Evolutionary conservation across 805 yeast genomes (phyloP).

Genomic region (Ogataea pini): DNA sequence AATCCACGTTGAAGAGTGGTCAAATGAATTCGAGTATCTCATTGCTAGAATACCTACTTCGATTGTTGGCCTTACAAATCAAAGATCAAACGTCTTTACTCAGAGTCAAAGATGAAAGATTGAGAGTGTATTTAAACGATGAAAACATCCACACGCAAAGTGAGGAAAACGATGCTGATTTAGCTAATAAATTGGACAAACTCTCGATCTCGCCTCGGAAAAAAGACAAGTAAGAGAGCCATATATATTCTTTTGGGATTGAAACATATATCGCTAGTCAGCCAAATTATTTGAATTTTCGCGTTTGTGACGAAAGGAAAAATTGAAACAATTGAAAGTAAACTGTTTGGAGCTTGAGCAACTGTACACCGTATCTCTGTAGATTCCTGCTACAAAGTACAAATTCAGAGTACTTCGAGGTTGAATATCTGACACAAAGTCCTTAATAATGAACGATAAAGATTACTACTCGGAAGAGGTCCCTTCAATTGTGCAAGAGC

Average conservation of each 20-base stretch:
- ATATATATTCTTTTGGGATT: too few relatives aligned
- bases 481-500: constrained; percentile 18
- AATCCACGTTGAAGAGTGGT: not conserved
- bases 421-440: too few relatives aligned
- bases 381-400: too few relatives aligned
- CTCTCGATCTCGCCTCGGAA: not conserved
- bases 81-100: constrained; percentile 56
- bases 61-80: constrained; percentile 60
- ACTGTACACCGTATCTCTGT: too few relatives aligned
- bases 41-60: constrained; percentile 60
- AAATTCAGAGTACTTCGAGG: too few relatives aligned
- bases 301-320: too few relatives aligned
- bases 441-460: not conserved
- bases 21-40: constrained; percentile 39
- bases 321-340: too few relatives aligned
- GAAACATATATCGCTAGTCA: too few relatives aligned
- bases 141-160: constrained; percentile 38
- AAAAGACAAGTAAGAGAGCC: too few relatives aligned
- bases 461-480: constrained; percentile 33
- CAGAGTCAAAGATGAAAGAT: constrained; percentile 64
- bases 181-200: not conserved
- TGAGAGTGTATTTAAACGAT: constrained; percentile 60
- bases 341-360: too few relatives aligned
- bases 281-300: too few relatives aligned
- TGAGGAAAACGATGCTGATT: not conserved